Base-by-base conservation (phyloP, 495 filamentous ascomycete genomes). In the Tetracladium setigerum region DNA sequence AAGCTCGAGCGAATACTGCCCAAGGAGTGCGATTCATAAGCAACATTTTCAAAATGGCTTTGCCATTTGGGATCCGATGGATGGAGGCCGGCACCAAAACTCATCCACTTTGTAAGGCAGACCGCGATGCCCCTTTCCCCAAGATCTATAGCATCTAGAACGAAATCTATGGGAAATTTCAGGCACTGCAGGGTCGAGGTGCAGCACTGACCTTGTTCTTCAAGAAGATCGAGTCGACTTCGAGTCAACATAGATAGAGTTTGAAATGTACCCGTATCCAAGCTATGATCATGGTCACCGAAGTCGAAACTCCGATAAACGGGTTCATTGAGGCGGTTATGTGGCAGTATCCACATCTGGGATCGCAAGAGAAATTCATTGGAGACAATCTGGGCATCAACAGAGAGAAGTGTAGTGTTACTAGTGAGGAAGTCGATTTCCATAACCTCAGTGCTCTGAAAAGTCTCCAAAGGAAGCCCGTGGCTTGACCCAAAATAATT, bases 281-380 rank as follows among this genome's bases (percentile, higher is more conserved):
- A 37, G 13, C 31, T 38, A 34, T 49, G 30, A 14, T 33, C 19
- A n/a, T n/a, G n/a, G n/a, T n/a, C n/a, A n/a, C n/a, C n/a, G n/a
- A n/a, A n/a, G n/a, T n/a, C n/a, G n/a, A n/a, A n/a, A n/a, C n/a
- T n/a, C n/a, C n/a, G n/a, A n/a, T n/a, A n/a, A n/a, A 41, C 27
- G 31, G 44, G 32, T 46, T 46, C 36, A 17, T 41, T 31, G 36
- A 41, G 49, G 40, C 31, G 33, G 52, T 34, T 37, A 40, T 38
- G 41, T 22, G 44, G 22, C 16, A 46, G 44, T 17, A 51, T 31
- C 43, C 48, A 55, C 34, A 13, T 31, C 43, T 51, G 48, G 35
- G 53, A 47, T 14, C 48, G 53, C 41, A 52, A 42, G 30, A 55
- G 41, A 44, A 55, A 33, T 33, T 55, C 47, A 37, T 55, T 47